Evolutionary conservation across 2,329 filamentous ascomycete species (phyloP).

Genomic region (Cordyceps cicadae): DNA sequence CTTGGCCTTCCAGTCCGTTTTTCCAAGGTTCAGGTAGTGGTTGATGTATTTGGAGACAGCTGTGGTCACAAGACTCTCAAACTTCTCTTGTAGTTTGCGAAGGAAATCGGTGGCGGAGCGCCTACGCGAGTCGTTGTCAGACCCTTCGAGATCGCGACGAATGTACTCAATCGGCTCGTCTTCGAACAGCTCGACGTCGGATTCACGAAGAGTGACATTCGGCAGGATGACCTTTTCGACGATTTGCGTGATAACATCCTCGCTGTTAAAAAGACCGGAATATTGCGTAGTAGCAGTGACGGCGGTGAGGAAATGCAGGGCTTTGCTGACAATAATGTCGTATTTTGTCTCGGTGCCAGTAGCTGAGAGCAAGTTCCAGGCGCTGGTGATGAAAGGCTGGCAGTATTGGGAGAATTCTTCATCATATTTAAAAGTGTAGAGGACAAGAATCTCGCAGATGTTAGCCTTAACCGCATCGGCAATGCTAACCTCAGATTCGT

Average conservation of each 20-base stretch:
- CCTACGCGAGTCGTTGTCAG: conserved; percentile 86
- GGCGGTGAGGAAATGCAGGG: conserved; percentile 86
- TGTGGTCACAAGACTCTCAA: conserved; percentile 73
- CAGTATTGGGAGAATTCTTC: conserved; percentile 82
- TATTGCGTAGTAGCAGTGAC: conserved; percentile 72
- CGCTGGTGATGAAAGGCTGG: conserved; percentile 76
- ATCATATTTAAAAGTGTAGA: conserved; percentile 92
- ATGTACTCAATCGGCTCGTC: conserved; percentile 99
- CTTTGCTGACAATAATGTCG: conserved; percentile 88
- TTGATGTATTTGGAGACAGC: conserved; percentile 84
- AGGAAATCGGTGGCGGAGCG: conserved; percentile 93
- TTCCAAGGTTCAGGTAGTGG: conserved; percentile 73
- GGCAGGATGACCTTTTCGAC: conserved; percentile 94
- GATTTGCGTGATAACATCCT: conserved; percentile 71
- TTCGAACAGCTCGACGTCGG: conserved; percentile 91
- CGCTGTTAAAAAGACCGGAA: conserved; percentile 76
- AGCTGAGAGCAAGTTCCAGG: conserved; percentile 83
- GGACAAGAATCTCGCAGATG: conserved; percentile 82
- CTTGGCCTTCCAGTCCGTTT: conserved; percentile 90
- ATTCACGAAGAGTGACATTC: conserved; percentile 84
- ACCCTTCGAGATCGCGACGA: conserved; percentile 86
- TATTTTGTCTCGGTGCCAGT: conserved; percentile 86
- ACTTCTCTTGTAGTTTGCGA: conserved; percentile 78
- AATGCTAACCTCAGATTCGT: conserved; percentile 80
- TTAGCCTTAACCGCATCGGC: conserved; percentile 84